phyloP scores from a whole-genome alignment of 306 rosid genomes.

The Trifolium dubium region DNA sequence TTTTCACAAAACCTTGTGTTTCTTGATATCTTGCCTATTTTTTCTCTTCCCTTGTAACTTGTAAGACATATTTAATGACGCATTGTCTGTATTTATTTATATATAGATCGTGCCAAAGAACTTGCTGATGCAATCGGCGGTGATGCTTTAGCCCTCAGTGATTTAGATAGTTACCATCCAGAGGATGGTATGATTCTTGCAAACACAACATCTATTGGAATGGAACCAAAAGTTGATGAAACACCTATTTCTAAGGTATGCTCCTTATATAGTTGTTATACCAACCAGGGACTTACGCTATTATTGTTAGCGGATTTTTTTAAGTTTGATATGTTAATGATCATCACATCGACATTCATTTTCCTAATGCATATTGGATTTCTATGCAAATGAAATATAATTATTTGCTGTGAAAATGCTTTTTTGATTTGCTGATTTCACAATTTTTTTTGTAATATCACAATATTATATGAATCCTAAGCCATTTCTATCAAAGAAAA shows the following conservation, averaged over 20 bases:
- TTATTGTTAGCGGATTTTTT: constrained; percentile 20
- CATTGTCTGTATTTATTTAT: constrained; percentile 36
- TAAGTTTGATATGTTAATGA: constrained; percentile 28
- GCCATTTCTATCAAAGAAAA: too few species aligned
- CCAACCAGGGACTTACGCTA: constrained; percentile 1
- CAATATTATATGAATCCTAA: constrained; percentile 22
- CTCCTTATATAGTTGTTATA: constrained; percentile 25
- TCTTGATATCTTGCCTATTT: constrained; percentile 8
- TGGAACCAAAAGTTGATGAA: constrained; percentile 90
- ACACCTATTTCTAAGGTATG: constrained; percentile 86
- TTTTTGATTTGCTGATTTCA: constrained; percentile 23
- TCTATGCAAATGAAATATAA: constrained; percentile 26
- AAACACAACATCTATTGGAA: constrained; percentile 90
- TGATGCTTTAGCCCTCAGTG: constrained; percentile 75
- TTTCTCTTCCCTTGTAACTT: constrained; percentile 19
- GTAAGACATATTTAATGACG: constrained; percentile 30
- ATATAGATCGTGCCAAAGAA: constrained; percentile 82
- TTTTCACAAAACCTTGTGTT: constrained; percentile 21
- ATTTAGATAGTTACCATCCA: constrained; percentile 71
- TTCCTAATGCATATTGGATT: constrained; percentile 25
- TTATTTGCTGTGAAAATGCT: constrained; percentile 30
- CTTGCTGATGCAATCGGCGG: constrained; percentile 82
- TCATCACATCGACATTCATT: constrained; percentile 2
- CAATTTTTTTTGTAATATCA: constrained; percentile 1
- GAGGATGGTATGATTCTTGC: constrained; percentile 96